Percentiles rank a stretch among this genome's conserved stretches.
Conservation (phyloP, 2,329 filamentous ascomycete genomes). For the Aspergillus sp. region DNA sequence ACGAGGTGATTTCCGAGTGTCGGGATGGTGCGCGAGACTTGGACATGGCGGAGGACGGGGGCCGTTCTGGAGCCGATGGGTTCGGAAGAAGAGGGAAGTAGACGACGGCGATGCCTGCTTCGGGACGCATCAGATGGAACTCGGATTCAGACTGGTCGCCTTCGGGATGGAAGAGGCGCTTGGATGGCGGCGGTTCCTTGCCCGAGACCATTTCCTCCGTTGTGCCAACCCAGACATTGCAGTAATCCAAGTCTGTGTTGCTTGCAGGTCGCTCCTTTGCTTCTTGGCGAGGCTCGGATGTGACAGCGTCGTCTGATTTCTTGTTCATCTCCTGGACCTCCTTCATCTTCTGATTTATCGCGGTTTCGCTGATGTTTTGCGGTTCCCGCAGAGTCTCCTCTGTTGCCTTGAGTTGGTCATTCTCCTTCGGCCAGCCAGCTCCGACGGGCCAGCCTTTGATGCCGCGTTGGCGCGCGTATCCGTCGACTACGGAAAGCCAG, state of each 20-base stretch:
- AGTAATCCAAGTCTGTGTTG: slow-evolving; percentile 70
- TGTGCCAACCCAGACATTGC: slow-evolving; percentile 91
- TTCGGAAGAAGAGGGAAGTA: slow-evolving; percentile 91
- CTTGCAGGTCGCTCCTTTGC: slow-evolving; percentile 32
- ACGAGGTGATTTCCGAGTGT: slow-evolving; percentile 18
- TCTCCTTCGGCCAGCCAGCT: slow-evolving; percentile 79
- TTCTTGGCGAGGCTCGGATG: slow-evolving; percentile 24
- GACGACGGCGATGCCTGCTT: slow-evolving; percentile 82
- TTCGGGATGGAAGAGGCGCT: slow-evolving; percentile 43
- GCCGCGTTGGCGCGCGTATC: slow-evolving; percentile 83
- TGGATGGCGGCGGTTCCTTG: slow-evolving; percentile 53
- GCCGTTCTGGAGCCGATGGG: slow-evolving; percentile 41
- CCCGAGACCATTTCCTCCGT: slow-evolving; percentile 67
- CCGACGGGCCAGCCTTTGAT: slow-evolving; percentile 94
- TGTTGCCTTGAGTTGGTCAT: slow-evolving; percentile 58
- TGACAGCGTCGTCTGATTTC: slow-evolving; percentile 18
- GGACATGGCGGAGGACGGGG: slow-evolving; percentile 18
- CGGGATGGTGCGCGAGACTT: slow-evolving; percentile 22
- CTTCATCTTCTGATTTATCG: slow-evolving; percentile 63
- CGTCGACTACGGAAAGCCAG: slow-evolving; percentile 89
- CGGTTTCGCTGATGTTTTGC: slow-evolving; percentile 57
- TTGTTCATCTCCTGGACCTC: slow-evolving; percentile 51
- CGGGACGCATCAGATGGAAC: slow-evolving; percentile 68
- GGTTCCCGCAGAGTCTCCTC: slow-evolving; percentile 66
- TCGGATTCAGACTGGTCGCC: slow-evolving; percentile 59